Percentiles rank a stretch among this genome's conserved stretches.
phyloP scores from a whole-genome alignment of 306 rosid genomes.

The Sechiopsis laciniata region DNA sequence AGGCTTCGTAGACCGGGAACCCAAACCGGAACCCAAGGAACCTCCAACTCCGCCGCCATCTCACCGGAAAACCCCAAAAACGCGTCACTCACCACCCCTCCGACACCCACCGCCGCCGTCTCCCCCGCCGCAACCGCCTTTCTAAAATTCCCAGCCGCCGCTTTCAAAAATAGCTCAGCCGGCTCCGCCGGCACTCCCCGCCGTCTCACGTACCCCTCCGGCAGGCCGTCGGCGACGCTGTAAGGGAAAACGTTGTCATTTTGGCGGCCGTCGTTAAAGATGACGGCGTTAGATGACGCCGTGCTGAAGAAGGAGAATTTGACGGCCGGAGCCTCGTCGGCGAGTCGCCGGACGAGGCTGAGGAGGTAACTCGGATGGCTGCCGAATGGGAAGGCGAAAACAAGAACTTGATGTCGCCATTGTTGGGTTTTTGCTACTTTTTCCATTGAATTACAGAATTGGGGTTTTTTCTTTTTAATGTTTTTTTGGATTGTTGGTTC shows the following conservation, averaged over 20 bases:
- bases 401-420: neutral
- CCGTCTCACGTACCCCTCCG: neutral
- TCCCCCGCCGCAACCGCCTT: neutral
- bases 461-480: no score
- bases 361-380: neutral
- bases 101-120: neutral
- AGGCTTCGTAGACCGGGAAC: constrained; percentile 3
- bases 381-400: neutral
- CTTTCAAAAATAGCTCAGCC: neutral
- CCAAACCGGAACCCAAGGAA: constrained; percentile 7
- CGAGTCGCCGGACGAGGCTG: neutral
- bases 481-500: no score
- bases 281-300: neutral
- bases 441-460: no score
- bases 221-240: neutral
- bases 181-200: neutral
- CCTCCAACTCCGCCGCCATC: neutral
- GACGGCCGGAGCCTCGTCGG: neutral
- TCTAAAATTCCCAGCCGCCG: neutral
- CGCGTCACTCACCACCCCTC: constrained; percentile 9
- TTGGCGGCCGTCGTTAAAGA: neutral
- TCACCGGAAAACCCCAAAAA: neutral
- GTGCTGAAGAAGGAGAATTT: constrained; percentile 3
- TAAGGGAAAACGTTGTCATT: constrained; percentile 7
- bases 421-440: neutral